phyloP scores from a whole-genome alignment of 2,329 filamentous ascomycete species.

The Sporothrix luriei region DNA sequence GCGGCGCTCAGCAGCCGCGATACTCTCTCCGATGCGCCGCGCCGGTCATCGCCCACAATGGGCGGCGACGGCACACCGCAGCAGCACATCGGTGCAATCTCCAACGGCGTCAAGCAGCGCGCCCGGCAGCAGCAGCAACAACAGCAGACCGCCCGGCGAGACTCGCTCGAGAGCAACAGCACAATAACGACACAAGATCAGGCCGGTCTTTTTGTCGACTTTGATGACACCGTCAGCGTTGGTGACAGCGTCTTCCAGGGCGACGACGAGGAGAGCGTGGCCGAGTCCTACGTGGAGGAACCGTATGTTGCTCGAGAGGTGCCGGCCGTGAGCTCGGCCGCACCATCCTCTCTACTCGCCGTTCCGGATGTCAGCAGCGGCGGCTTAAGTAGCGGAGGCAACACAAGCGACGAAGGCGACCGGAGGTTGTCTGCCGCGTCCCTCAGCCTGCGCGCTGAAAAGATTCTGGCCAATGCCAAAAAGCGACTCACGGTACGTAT shows the following conservation, averaged over 20 bases:
- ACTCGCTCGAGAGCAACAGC: slow-evolving; percentile 63
- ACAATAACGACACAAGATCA: slow-evolving; percentile 59
- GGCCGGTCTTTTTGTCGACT: slow-evolving; percentile 58
- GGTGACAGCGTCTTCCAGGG: slow-evolving; percentile 68
- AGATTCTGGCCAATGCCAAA: slow-evolving; percentile 92
- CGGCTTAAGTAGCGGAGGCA: slow-evolving; percentile 36
- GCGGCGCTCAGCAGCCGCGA: slow-evolving; percentile 37
- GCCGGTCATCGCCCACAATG: slow-evolving; percentile 51
- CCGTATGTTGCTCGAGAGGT: slow-evolving; percentile 42
- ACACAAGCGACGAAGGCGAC: slow-evolving; percentile 51
- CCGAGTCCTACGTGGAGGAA: slow-evolving; percentile 58
- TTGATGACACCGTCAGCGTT: slow-evolving; percentile 64
- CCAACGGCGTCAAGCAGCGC: slow-evolving; percentile 49
- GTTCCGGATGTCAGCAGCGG: slow-evolving; percentile 37
- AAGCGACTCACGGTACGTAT: slow-evolving; percentile 75
- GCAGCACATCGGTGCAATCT: slow-evolving; percentile 2
- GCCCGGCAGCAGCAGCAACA: slow-evolving; percentile 40
- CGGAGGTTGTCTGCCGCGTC: slow-evolving; percentile 50
- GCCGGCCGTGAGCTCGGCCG: slow-evolving; percentile 28
- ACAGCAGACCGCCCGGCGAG: slow-evolving; percentile 47
- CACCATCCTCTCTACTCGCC: slow-evolving; percentile 26
- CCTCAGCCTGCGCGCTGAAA: slow-evolving; percentile 79
- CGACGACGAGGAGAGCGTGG: slow-evolving; percentile 68
- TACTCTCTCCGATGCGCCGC: slow-evolving; percentile 41
- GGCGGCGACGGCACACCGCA: slow-evolving; percentile 42